These are phyloP conservation scores for Colletotrichum sp. DNA, from an alignment of 2,329 filamentous ascomycete species.

Conservation along the genomic window DNA sequence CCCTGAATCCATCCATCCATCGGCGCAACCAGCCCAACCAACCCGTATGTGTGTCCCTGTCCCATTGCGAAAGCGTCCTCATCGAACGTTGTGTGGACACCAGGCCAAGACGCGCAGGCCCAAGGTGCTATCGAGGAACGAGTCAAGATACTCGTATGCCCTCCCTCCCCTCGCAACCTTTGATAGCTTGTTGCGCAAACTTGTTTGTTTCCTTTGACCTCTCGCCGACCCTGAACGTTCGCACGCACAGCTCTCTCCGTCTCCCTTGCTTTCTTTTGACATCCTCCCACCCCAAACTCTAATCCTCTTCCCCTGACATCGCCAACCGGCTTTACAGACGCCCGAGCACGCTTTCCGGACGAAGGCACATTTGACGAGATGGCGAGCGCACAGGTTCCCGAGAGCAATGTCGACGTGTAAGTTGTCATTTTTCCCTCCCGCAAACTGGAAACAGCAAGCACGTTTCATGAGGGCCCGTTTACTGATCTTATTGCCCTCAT, in stretches of 20 bases:
- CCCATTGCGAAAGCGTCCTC: background rate
- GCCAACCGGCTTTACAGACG: background rate
- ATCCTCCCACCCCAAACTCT: background rate
- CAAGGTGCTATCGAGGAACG: background rate
- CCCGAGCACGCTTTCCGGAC: background rate
- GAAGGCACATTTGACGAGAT: background rate
- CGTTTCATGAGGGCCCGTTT: background rate
- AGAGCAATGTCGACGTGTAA: slow-evolving; percentile 33
- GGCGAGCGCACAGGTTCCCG: slow-evolving; percentile 4
- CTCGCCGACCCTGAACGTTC: background rate
- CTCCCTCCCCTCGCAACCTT: background rate
- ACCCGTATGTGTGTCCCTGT: background rate
- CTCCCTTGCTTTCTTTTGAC: background rate
- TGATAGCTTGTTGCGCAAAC: background rate
- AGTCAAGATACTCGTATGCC: slow-evolving; percentile 2
- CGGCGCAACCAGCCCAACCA: background rate
- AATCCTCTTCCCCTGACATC: background rate
- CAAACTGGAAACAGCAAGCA: background rate
- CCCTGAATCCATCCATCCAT: background rate
- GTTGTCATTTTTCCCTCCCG: background rate
- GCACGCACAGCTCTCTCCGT: background rate
- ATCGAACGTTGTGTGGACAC: background rate
- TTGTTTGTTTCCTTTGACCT: background rate
- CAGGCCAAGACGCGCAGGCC: background rate
- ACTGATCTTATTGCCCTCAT: slow-evolving; percentile 4